These are phyloP conservation scores for Panaeolus cyanescens DNA, from an alignment of 768 basidiomycete genomes.

Conservation along the genomic window DNA sequence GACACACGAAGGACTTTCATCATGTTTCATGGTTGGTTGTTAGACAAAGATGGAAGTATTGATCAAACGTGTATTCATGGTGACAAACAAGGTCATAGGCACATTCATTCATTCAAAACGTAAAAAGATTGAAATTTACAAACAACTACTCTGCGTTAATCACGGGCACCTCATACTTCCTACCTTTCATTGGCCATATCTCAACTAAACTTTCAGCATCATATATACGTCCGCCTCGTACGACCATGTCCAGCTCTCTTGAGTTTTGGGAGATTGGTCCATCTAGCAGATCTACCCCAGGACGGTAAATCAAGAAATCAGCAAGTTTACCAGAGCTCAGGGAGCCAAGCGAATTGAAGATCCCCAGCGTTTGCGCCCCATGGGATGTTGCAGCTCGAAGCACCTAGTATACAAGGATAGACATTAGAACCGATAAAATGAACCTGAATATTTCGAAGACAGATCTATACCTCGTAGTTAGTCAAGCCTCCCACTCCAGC, in stretches of 20 bases:
- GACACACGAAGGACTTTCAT: background rate
- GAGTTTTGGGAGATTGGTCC: constrained; percentile 52
- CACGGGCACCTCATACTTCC: constrained; percentile 54
- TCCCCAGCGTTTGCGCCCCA: constrained; percentile 66
- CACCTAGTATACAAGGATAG: no score
- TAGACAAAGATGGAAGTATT: background rate
- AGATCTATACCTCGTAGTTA: constrained; percentile 61
- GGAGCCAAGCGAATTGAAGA: constrained; percentile 62
- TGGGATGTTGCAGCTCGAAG: constrained; percentile 68
- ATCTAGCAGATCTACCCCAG: constrained; percentile 56
- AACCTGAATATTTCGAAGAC: background rate
- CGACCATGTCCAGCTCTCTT: constrained; percentile 55
- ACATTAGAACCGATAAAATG: background rate
- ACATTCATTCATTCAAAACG: background rate
- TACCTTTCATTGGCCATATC: constrained; percentile 69
- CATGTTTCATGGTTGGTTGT: background rate
- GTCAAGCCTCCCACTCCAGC: constrained; percentile 62
- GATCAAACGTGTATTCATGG: background rate
- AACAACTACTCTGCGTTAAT: constrained; percentile 51
- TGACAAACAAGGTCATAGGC: no score
- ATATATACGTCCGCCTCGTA: constrained; percentile 72
- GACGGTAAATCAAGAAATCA: constrained; percentile 68
- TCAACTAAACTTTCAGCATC: constrained; percentile 67
- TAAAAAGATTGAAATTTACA: no score
- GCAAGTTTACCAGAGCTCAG: constrained; percentile 69